A percentile compares a stretch with the other conserved stretches of the same genome.
Conservation (phyloP, 495 filamentous ascomycete genomes). For the Podospora anserina region DNA sequence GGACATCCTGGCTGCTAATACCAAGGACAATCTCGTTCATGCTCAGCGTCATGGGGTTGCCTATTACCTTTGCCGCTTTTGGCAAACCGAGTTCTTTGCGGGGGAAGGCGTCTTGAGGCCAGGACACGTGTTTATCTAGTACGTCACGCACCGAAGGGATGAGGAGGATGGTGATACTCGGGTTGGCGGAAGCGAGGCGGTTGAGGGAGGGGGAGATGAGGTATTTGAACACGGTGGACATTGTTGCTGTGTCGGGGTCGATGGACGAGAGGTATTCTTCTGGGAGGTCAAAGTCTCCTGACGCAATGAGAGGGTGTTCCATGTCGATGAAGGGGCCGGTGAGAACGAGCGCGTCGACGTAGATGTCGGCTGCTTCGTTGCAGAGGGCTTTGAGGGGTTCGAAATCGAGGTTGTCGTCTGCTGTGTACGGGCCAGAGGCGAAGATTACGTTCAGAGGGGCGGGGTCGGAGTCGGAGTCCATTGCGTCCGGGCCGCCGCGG, state of each 20-base stretch:
- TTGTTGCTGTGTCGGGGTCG: conserved; percentile 72
- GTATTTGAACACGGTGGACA: conserved; percentile 79
- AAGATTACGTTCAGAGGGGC: conserved; percentile 71
- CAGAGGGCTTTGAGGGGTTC: conserved; percentile 81
- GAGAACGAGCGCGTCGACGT: conserved; percentile 77
- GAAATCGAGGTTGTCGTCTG: conserved; percentile 86
- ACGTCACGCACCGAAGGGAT: conserved; percentile 86
- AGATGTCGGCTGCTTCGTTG: conserved; percentile 66
- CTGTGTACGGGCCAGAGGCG: conserved; percentile 84
- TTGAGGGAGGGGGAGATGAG: conserved; percentile 66
- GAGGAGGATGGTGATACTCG: conserved; percentile 74
- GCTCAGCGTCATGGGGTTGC: conserved; percentile 80
- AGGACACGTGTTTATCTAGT: conserved; percentile 76
- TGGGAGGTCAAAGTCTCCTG: conserved; percentile 87
- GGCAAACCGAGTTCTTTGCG: conserved; percentile 67
- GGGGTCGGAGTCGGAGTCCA: conserved; percentile 52
- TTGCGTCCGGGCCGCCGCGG: conserved; percentile 55
- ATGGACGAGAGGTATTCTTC: conserved; percentile 51
- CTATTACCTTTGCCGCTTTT: conserved; percentile 71
- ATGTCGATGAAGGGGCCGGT: conserved; percentile 85
- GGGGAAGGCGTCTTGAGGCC: conserved; percentile 80
- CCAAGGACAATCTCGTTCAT: conserved; percentile 82
- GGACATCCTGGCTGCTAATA: conserved; percentile 76
- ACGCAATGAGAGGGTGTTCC: conserved; percentile 84
- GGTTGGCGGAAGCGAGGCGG: conserved; percentile 62